phyloP scores from a whole-genome alignment of 805 yeast genomes.

The Candida dendrica region DNA sequence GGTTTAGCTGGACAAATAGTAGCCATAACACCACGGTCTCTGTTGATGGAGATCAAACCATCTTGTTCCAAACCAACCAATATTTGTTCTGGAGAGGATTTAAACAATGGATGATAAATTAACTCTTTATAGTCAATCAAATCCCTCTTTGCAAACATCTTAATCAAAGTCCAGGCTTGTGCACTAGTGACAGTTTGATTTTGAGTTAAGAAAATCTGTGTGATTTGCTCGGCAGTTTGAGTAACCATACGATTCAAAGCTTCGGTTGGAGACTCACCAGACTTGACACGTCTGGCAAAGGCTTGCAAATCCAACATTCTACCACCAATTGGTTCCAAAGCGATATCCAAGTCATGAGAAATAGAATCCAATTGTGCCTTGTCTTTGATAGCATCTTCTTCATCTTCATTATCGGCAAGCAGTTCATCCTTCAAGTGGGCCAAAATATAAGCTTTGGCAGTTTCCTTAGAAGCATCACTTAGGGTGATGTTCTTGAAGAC shows the following conservation, averaged over 20 bases:
- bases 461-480: constrained; percentile 71
- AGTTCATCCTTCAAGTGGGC: constrained; percentile 38
- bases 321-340: constrained; percentile 81
- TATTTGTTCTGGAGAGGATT: constrained; percentile 45
- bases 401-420: constrained; percentile 22
- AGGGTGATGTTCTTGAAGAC: constrained; percentile 70
- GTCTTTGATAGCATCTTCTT: constrained; percentile 17
- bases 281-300: constrained; percentile 76
- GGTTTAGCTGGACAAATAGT: constrained; percentile 79
- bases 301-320: constrained; percentile 91
- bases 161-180: constrained; percentile 84
- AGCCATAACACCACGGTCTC: constrained; percentile 68
- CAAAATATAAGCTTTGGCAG: constrained; percentile 65
- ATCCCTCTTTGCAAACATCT: constrained; percentile 45
- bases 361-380: constrained; percentile 12
- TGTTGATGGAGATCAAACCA: constrained; percentile 64
- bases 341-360: constrained; percentile 38
- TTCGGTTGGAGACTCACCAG: constrained; percentile 76
- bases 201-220: constrained; percentile 63
- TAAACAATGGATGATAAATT: constrained; percentile 52
- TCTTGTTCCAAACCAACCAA: constrained; percentile 69
- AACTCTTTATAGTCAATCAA: constrained; percentile 43
- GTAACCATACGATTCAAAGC: constrained; percentile 75
- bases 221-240: constrained; percentile 82
- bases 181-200: constrained; percentile 58